Evolutionary conservation across 805 yeast genomes (phyloP), one percentile per base, ranked within the genome.

Genomic region (Yamadazyma olivae): DNA sequence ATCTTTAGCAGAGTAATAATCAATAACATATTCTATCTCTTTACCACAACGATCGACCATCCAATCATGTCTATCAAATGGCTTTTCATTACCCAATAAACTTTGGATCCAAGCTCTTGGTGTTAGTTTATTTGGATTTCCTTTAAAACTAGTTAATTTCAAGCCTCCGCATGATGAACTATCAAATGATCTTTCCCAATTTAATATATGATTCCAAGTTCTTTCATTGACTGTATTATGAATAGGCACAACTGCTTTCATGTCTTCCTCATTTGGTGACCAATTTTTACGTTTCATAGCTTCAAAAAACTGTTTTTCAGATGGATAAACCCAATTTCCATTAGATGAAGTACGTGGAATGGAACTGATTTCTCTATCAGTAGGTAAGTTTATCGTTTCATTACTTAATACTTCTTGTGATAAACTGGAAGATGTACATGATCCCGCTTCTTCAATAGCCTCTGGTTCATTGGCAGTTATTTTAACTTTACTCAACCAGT

Each of bases 1-100:
- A 9, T 50, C 50, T 5, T 83, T 82, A 1, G 54, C 57, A 9
- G 77, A 57, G 59, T 91, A 91, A 56, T 89, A 91, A 58, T 91
- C 99, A 51, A 91, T 91, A 29, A 91, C 97, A 51, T 91, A 91
- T 32, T 88, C 96, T 15, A 91, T 74, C 33, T 75, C 72, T 16
- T 65, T 73, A 3, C 98, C 98, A 58, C 96, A 87, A 36, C 97
- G 67, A 50, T 84, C 80, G 8, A 91, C 74, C 5, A 74, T 69
- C 99, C 99, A 91, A 60, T 91, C 99, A 56, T 91, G 99, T 50
- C 99, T 75, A 61, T 91, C 99, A 62, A 91, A 91, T 0, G 99
- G 99, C 43, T 74, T 74, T 33, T 78, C 79, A 39, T 75, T 70
- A 0, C 95, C 96, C 35, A 75, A 59, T 40, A 81, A 75, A 41